Evolutionary conservation across 2,329 filamentous ascomycete genomes (phyloP).

Genomic region (Chlorencoelia australis): DNA sequence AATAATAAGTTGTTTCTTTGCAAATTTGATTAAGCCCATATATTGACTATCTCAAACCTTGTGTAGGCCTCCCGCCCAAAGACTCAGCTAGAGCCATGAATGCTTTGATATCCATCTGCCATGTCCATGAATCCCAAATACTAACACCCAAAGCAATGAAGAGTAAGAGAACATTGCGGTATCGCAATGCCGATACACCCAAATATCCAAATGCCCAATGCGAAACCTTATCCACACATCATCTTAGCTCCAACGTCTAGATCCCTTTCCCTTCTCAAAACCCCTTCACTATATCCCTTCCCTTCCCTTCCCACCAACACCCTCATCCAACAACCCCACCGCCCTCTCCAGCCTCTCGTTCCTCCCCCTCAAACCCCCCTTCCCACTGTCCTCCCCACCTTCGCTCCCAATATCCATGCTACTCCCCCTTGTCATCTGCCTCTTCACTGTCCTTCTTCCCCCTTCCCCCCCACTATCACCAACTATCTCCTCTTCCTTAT

Average conservation of each 20-base stretch:
- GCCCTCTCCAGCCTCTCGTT: slow-evolving; percentile 34
- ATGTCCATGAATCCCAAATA: neutral
- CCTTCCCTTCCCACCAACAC: no score
- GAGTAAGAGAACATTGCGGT: neutral
- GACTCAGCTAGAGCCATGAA: no score
- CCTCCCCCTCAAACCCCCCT: slow-evolving; percentile 26
- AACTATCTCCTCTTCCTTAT: no score
- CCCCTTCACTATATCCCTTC: no score
- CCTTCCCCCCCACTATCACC: no score
- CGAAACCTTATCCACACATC: neutral
- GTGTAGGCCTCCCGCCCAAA: no score
- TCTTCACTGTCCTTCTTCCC: neutral
- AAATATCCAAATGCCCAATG: neutral
- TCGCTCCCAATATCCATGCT: slow-evolving; percentile 15
- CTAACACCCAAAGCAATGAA: neutral
- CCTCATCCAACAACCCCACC: slow-evolving; percentile 25
- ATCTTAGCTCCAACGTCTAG: neutral
- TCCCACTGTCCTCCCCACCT: slow-evolving; percentile 15
- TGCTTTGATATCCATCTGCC: neutral
- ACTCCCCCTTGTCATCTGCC: slow-evolving; percentile 1
- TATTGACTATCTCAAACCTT: no score
- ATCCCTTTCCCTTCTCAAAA: slow-evolving; percentile 1
- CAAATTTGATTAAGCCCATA: no score
- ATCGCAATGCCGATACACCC: neutral
- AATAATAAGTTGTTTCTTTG: no score